Percentiles rank a stretch among this genome's conserved stretches.
Conservation (phyloP, 2,329 filamentous ascomycete genomes). For the Orbilia oligospora region DNA sequence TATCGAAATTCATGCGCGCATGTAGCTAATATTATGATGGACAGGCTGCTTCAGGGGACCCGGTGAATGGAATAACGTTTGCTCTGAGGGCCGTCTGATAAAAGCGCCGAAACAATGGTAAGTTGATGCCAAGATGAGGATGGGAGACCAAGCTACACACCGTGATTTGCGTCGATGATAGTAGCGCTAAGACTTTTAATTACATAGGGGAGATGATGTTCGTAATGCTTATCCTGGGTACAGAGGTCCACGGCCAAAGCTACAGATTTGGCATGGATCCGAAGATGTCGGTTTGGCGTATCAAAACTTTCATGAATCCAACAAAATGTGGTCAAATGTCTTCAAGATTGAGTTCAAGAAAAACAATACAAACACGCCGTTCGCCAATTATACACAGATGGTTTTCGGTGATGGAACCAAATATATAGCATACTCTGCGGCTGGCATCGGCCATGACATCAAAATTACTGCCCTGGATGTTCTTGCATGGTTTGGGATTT, state of each 20-base stretch:
- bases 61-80: constrained; percentile 38
- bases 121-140: not conserved
- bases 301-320: constrained; percentile 64
- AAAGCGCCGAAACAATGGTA: constrained; percentile 52
- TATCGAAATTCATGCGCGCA: too few relatives aligned
- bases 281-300: constrained; percentile 65
- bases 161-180: not conserved
- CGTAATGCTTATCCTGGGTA: constrained; percentile 67
- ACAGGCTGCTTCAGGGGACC: constrained; percentile 65
- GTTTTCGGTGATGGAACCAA: constrained; percentile 66
- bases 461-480: constrained; percentile 40
- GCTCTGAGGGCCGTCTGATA: constrained; percentile 35
- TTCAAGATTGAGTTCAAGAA: constrained; percentile 60
- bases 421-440: constrained; percentile 65
- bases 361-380: constrained; percentile 64
- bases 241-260: constrained; percentile 65
- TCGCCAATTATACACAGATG: constrained; percentile 65
- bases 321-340: constrained; percentile 64
- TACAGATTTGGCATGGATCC: constrained; percentile 67
- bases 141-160: too few relatives aligned
- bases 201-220: constrained; percentile 63
- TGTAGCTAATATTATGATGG: not conserved
- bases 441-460: constrained; percentile 61
- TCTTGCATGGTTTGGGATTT: constrained; percentile 49
- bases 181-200: not conserved